phyloP scores from a whole-genome alignment of 148 eudicot genomes.

The Rhododendron simsii region DNA sequence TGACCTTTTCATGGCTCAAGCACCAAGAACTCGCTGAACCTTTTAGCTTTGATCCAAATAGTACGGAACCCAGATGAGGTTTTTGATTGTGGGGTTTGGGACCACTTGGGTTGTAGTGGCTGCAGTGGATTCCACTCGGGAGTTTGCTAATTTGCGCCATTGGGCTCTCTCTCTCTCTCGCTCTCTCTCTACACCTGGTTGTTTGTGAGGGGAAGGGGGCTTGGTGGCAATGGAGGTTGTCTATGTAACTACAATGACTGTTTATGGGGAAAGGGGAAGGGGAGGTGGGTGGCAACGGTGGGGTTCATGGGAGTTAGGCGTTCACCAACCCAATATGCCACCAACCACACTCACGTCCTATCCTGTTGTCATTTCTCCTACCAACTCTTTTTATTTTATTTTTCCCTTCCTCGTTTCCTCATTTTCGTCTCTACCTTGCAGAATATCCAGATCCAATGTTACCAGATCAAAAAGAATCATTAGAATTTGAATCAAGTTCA shows the following conservation, averaged over 20 bases:
- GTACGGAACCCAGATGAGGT: slow-evolving; percentile 14
- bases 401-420: no score
- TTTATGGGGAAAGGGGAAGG: neutral
- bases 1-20: slow-evolving; percentile 28
- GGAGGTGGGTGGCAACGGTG: neutral
- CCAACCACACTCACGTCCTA: neutral
- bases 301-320: neutral
- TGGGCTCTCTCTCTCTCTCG: neutral
- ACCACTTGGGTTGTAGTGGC: slow-evolving; percentile 16
- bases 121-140: slow-evolving; percentile 29
- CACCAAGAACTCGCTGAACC: slow-evolving; percentile 25
- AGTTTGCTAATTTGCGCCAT: slow-evolving; percentile 69
- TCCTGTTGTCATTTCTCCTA: neutral
- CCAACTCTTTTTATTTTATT: neutral
- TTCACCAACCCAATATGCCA: neutral
- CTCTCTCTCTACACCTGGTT: slow-evolving; percentile 1
- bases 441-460: no score
- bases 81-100: slow-evolving; percentile 35
- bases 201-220: neutral
- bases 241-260: neutral
- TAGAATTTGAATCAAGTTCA: no score
- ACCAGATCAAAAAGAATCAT: no score
- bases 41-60: slow-evolving; percentile 40
- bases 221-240: neutral
- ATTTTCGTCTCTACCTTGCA: no score